Evolutionary conservation across 2,329 filamentous ascomycete genomes (phyloP).

Genomic region (Trichoderma endophyticum): DNA sequence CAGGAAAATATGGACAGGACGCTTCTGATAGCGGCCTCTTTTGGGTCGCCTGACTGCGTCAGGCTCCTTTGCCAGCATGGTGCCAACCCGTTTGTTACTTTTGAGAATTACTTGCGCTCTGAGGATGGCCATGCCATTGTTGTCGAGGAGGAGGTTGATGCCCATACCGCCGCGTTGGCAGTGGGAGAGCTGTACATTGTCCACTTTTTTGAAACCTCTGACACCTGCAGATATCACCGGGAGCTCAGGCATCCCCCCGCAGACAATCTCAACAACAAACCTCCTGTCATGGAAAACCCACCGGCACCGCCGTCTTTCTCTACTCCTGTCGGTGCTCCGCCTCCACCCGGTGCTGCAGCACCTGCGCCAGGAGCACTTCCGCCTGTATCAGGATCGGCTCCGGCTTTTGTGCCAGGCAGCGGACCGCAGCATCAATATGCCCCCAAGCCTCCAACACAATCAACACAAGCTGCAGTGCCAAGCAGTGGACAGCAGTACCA

Average conservation of each 20-base stretch:
- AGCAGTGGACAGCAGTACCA: too few species aligned
- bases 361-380: not conserved
- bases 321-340: not conserved
- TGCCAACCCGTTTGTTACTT: conserved; percentile 3
- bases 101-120: not conserved
- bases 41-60: not conserved
- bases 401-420: not conserved
- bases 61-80: not conserved
- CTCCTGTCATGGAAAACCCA: not conserved
- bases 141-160: not conserved
- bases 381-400: not conserved
- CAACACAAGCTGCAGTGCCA: not conserved
- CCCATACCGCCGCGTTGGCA: not conserved
- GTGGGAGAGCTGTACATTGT: not conserved
- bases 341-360: not conserved
- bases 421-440: not conserved
- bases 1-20: not conserved
- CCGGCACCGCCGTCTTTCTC: not conserved
- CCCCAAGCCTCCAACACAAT: not conserved
- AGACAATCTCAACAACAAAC: not conserved
- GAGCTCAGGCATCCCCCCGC: not conserved
- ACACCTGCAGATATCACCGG: not conserved
- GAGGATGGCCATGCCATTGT: not conserved
- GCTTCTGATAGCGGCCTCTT: conserved; percentile 4
- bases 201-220: not conserved